A percentile compares a stretch with the other conserved stretches of the same genome.
Conservation (phyloP, 768 basidiomycete species). For the Tulasnella sp. region DNA sequence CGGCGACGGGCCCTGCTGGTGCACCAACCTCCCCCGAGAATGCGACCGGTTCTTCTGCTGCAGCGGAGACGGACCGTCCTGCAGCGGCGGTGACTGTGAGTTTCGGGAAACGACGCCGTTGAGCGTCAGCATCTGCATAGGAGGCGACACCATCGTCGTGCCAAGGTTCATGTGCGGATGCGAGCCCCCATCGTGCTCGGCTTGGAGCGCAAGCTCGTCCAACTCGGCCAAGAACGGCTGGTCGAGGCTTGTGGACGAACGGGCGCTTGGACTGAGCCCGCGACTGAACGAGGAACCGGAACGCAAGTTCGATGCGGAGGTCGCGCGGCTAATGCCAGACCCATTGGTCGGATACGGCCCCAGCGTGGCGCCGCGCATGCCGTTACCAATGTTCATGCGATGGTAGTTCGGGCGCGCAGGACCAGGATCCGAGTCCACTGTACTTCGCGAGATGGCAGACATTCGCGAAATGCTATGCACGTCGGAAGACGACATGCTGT, state of each 20-base stretch:
- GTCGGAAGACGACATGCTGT: conserved; percentile 83
- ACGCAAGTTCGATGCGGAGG: conserved; percentile 61
- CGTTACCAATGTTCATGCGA: conserved; percentile 33
- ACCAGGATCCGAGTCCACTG: conserved; percentile 79
- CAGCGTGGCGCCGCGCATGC: conserved; percentile 2
- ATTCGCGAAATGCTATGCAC: conserved; percentile 60
- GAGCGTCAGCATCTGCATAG: conserved; percentile 14
- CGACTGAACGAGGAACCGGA: conserved; percentile 50
- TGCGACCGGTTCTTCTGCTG: conserved; percentile 3
- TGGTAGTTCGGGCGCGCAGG: conserved; percentile 40
- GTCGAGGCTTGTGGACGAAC: conserved; percentile 64
- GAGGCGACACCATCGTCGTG: conserved; percentile 2
- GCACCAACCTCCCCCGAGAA: conserved; percentile 6
- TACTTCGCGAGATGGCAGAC: conserved; percentile 69
- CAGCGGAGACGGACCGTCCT: not conserved
- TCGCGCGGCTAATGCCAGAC: conserved; percentile 59
- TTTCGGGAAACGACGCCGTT: not conserved
- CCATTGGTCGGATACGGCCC: not conserved
- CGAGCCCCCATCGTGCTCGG: conserved; percentile 35
- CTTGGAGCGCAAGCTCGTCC: conserved; percentile 55
- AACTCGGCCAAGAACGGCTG: conserved; percentile 52
- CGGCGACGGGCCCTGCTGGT: not conserved
- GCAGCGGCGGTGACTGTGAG: not conserved
- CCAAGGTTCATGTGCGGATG: not conserved
- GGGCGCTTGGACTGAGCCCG: conserved; percentile 51